Percentiles rank a stretch among this genome's conserved stretches.
Conservation (phyloP, 2,329 filamentous ascomycete genomes). For the Cadophora gregata region DNA sequence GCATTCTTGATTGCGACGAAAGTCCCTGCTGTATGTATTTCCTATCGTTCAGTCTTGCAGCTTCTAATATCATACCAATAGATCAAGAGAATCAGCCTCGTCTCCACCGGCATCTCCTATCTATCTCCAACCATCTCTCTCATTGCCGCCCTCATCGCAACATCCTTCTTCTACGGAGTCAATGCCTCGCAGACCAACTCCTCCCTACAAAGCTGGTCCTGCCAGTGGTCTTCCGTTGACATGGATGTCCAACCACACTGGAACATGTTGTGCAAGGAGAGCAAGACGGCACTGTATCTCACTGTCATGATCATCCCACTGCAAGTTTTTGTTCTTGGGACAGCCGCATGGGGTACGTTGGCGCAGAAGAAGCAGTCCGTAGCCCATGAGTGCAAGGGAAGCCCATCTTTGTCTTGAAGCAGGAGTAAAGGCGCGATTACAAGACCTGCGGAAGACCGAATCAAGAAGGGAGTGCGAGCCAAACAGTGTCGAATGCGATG, state of each 20-base stretch:
- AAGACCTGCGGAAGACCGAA: neutral
- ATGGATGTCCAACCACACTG: constrained; percentile 62
- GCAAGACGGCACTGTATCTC: constrained; percentile 59
- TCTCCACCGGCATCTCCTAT: constrained; percentile 40
- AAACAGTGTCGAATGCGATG: neutral
- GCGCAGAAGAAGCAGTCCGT: constrained; percentile 49
- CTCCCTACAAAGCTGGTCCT: constrained; percentile 67
- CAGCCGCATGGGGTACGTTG: constrained; percentile 53
- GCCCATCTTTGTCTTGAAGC: constrained; percentile 41
- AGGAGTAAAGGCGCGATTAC: neutral
- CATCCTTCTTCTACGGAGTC: constrained; percentile 63
- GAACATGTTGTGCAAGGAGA: constrained; percentile 61
- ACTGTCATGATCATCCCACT: constrained; percentile 62
- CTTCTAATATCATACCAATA: constrained; percentile 37
- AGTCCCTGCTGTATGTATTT: constrained; percentile 54
- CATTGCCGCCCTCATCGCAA: constrained; percentile 56
- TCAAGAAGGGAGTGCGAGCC: neutral
- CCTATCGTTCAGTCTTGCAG: neutral
- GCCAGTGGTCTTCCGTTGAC: constrained; percentile 61
- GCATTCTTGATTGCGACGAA: constrained; percentile 57
- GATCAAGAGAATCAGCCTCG: constrained; percentile 48
- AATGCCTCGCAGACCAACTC: constrained; percentile 58
- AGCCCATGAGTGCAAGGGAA: constrained; percentile 41
- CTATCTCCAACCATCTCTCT: constrained; percentile 51
- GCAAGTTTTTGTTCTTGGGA: constrained; percentile 55